Conservation (phyloP, 1,284 basidiomycete species). For the Pholiota adiposa region DNA sequence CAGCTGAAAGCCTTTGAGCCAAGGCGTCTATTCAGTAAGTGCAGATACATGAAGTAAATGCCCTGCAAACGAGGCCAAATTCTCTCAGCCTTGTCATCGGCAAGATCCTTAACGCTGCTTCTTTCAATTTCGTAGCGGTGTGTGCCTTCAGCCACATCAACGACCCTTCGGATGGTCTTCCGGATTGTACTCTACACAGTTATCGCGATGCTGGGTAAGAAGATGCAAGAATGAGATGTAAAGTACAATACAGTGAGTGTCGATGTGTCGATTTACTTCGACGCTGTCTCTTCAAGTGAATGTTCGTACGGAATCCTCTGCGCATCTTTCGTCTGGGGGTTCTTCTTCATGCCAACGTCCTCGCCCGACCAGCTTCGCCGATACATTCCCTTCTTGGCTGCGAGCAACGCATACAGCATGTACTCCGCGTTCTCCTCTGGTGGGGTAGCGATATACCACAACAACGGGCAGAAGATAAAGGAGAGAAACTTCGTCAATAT, state of each 20-base stretch:
- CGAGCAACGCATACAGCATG: constrained; percentile 43
- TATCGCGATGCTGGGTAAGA: too few relatives aligned
- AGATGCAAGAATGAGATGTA: too few relatives aligned
- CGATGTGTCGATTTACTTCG: neutral
- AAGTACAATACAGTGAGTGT: too few relatives aligned
- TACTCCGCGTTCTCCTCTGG: constrained; percentile 43
- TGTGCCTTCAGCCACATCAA: neutral
- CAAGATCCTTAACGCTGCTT: neutral
- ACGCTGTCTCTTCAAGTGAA: constrained; percentile 32
- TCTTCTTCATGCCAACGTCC: constrained; percentile 40
- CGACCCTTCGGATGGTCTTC: neutral
- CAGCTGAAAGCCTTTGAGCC: neutral
- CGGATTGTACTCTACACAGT: too few relatives aligned
- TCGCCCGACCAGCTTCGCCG: constrained; percentile 40
- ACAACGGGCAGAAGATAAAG: constrained; percentile 27
- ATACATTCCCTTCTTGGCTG: constrained; percentile 36
- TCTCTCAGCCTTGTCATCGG: neutral
- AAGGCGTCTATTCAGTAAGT: neutral
- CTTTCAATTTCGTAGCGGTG: neutral
- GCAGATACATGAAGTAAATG: neutral
- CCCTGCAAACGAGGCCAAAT: neutral
- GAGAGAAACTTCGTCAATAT: constrained; percentile 6
- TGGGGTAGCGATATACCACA: constrained; percentile 35
- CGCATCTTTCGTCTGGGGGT: constrained; percentile 39
- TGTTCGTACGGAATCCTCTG: constrained; percentile 49